These are phyloP conservation scores for Claviceps humidiphila DNA, from an alignment of 2,329 filamentous ascomycete genomes.

Conservation along the genomic window DNA sequence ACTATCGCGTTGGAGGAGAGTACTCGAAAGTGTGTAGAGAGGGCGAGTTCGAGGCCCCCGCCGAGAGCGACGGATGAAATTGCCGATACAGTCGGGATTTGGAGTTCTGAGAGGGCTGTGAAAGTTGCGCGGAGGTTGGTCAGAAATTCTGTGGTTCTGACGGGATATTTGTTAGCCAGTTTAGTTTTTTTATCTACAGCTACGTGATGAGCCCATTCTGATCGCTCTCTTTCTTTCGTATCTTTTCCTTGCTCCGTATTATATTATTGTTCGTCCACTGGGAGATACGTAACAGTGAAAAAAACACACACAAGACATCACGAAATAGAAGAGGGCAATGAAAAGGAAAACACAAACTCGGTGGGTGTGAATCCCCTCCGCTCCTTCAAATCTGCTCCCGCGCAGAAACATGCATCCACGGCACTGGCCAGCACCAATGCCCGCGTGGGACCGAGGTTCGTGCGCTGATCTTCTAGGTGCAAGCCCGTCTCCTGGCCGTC, in stretches of 20 bases:
- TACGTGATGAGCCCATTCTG: too few species aligned
- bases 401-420: conserved; percentile 80
- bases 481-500: conserved; percentile 35
- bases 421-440: conserved; percentile 76
- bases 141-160: conserved; percentile 69
- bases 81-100: conserved; percentile 80
- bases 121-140: conserved; percentile 64
- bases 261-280: too few species aligned
- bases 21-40: conserved; percentile 80
- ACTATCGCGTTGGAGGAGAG: conserved; percentile 67
- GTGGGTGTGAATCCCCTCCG: conserved; percentile 59
- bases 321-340: too few species aligned
- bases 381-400: conserved; percentile 90
- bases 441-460: conserved; percentile 49
- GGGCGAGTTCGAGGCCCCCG: conserved; percentile 83
- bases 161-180: too few species aligned
- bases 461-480: conserved; percentile 12
- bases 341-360: conserved; percentile 39
- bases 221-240: too few species aligned
- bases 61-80: conserved; percentile 79
- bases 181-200: neutral
- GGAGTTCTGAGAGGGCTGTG: conserved; percentile 56
- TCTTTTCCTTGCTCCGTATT: too few species aligned
- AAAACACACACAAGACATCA: too few species aligned
- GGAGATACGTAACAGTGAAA: too few species aligned